These are phyloP conservation scores for Boletus coccyginus DNA, from an alignment of 768 basidiomycete genomes.

Conservation along the genomic window DNA sequence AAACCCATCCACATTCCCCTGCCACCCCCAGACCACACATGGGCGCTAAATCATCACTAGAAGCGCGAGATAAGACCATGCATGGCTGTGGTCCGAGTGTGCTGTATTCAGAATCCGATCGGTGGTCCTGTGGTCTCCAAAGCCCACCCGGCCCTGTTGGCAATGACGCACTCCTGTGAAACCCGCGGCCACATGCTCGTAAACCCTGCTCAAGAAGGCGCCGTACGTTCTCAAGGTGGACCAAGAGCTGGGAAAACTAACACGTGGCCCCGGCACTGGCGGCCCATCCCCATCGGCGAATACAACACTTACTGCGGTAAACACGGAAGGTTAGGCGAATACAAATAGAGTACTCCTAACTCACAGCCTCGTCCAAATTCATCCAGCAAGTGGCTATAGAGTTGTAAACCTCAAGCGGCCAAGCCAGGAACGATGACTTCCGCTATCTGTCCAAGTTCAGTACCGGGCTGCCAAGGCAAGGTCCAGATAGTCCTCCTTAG, in stretches of 20 bases:
- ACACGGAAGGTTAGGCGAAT: constrained; percentile 19
- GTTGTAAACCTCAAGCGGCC: neutral
- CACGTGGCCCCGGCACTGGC: constrained; percentile 13
- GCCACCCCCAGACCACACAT: neutral
- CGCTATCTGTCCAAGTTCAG: neutral
- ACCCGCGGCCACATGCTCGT: constrained; percentile 22
- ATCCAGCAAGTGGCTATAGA: neutral
- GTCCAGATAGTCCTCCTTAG: neutral
- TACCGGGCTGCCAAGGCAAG: neutral
- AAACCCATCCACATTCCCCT: neutral
- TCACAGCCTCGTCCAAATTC: constrained; percentile 10
- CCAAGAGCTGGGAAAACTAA: constrained; percentile 10
- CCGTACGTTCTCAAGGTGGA: constrained; percentile 15
- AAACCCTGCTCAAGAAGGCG: constrained; percentile 11
- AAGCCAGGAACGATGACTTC: neutral
- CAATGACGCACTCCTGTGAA: constrained; percentile 20
- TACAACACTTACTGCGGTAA: neutral
- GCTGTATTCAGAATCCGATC: neutral
- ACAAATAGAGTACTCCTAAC: constrained; percentile 11
- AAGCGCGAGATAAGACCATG: constrained; percentile 13
- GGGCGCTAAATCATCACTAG: neutral
- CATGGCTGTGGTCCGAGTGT: constrained; percentile 4
- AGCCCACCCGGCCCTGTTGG: constrained; percentile 9
- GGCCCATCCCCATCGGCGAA: neutral
- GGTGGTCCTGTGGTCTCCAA: neutral